Evolutionary conservation across 2,329 filamentous ascomycete species (phyloP).

Genomic region (Davidsoniella virescens): DNA sequence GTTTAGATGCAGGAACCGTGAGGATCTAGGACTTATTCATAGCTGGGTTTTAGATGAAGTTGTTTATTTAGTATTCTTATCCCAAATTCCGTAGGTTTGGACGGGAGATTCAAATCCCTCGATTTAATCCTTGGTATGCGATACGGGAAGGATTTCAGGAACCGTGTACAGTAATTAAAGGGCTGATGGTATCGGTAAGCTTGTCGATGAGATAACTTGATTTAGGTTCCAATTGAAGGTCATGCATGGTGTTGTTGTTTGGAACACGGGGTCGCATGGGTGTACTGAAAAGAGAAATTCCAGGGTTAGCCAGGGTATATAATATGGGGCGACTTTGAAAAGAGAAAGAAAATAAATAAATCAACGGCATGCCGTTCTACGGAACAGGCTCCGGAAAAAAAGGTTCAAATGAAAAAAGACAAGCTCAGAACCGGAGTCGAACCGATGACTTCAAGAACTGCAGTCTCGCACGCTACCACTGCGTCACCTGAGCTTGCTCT

Average conservation of each 20-base stretch:
- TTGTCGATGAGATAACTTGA: not conserved
- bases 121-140: too few relatives aligned
- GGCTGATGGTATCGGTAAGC: not conserved
- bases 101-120: too few relatives aligned
- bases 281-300: slow-evolving; percentile 11
- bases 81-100: too few relatives aligned
- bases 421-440: slow-evolving; percentile 13
- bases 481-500: slow-evolving; percentile 9
- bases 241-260: too few relatives aligned
- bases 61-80: too few relatives aligned
- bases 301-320: not conserved
- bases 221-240: too few relatives aligned
- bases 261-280: not conserved
- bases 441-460: slow-evolving; percentile 13
- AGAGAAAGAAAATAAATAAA: not conserved
- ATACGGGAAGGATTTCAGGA: too few relatives aligned
- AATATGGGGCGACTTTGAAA: not conserved
- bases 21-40: too few relatives aligned
- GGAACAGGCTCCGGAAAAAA: slow-evolving; percentile 2
- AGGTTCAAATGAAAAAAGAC: slow-evolving; percentile 10
- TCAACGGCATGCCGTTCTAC: too few relatives aligned
- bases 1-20: too few relatives aligned
- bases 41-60: too few relatives aligned
- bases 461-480: slow-evolving; percentile 13
- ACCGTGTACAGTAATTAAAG: too few relatives aligned